Base-by-base conservation (phyloP, 371 early-diverging fungal genomes). In the Mucor circinelloides region DNA sequence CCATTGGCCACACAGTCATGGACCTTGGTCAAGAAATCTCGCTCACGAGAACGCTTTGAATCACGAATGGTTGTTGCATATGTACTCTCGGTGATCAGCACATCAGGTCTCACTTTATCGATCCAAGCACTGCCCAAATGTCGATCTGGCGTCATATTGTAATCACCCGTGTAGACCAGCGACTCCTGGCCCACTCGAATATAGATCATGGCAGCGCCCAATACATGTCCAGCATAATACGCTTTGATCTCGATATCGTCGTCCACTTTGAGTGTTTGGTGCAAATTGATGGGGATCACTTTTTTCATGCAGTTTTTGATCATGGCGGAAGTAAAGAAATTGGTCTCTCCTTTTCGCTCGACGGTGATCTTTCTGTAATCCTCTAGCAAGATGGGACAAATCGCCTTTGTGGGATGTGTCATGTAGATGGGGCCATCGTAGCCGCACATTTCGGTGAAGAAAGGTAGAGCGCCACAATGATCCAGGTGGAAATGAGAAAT, bases 121-220 rank as follows among this genome's bases (percentile, higher is more conserved):
- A 99, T 95, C 92, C 93, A 96, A 1, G 99, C 99, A 9, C 92
- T 85, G 9, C 97, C 97, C 27, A 99, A 77, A 74, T 98, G 99
- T 44, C 95, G 87, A 83, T 98, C 99, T 0, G 98, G 95, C 3
- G 96, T 95, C 94, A 96, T 98, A 74, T 97, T 98, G 84, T 95
- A 99, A 78, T 99, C 99, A 28, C 99, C 99, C 5, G 99, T 99
- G 75, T 99, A 99, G 5, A 99, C 94, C 2, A 95, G 85, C 2
- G 93, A 91, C 65, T 94, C 93, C 56, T 86, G 79, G 5, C 94
- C 94, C 0, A 89, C 90, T 4, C 88, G 82, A 10, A 95, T 87
- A 71, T 96, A 91, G 68, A 97, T 94, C 98, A 99, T 99, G 31
- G 95, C 98, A 0, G 99, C 99, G 3, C 99, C 99, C n/a, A 99